Evolutionary conservation across 768 basidiomycete species (phyloP).

Genomic region (Gloeopeniophorella convolvens): DNA sequence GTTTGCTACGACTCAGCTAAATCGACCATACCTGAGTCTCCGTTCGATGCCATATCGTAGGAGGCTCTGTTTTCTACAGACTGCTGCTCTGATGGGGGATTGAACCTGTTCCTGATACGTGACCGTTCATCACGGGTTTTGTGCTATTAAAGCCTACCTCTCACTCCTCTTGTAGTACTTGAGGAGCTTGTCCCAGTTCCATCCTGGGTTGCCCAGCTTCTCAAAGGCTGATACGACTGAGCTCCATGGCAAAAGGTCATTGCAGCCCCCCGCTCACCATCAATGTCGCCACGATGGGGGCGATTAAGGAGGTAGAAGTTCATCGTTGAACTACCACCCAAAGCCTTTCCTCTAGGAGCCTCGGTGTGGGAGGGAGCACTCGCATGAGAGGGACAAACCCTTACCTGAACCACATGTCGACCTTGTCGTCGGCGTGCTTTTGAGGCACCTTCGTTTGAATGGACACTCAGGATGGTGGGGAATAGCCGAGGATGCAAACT

Average conservation of each 20-base stretch:
- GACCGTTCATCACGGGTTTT: neutral
- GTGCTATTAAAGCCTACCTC: conserved; percentile 27
- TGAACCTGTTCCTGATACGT: neutral
- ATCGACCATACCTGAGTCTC: no score
- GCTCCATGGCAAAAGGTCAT: neutral
- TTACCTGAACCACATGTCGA: no score
- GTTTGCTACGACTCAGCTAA: no score
- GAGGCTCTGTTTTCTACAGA: no score
- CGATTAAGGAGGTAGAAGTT: conserved; percentile 35
- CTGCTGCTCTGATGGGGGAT: conserved; percentile 28
- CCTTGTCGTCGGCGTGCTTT: no score
- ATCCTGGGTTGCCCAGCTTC: conserved; percentile 47
- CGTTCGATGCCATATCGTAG: no score
- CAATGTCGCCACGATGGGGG: conserved; percentile 28
- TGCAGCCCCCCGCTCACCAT: conserved; percentile 22
- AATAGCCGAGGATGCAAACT: no score
- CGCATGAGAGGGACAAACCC: no score
- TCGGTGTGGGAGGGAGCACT: no score
- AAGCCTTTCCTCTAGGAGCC: conserved; percentile 26
- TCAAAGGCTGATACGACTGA: no score
- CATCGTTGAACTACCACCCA: conserved; percentile 39
- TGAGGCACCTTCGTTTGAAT: no score
- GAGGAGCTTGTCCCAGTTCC: conserved; percentile 43
- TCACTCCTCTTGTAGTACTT: conserved; percentile 35
- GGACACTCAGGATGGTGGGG: no score